Base-by-base conservation (phyloP, 2,329 filamentous ascomycete genomes). In the Ophiocordyceps sinensis region DNA sequence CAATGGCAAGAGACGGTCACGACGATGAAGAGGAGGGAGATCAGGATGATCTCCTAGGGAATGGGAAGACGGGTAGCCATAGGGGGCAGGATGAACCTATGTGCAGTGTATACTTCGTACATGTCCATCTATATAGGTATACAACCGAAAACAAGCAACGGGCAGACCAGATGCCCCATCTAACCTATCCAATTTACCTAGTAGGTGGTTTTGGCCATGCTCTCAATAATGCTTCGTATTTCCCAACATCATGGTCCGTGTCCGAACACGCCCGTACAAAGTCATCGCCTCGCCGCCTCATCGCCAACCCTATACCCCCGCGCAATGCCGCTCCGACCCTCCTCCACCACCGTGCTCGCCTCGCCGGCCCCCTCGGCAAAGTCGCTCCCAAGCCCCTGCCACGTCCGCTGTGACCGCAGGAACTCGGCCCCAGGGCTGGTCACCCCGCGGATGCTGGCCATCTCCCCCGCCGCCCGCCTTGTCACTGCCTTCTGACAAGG, bases 361-460 rank as follows among this genome's bases (percentile, higher is more conserved):
- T 75, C 70, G 13, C 65, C 65, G n/a, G 8, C 30, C 13, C 63
- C 48, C 17, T 64, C 48, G 12, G 21, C 40, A 52, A 87, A 93
- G 57, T 98, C 91, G 46, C 77, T 94, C 0, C 91, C 91, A 21
- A 98, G 63, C 0, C 91, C 91, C 54, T 82, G 82, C 91, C 91
- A 98, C 4, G 85, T 94, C 43, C 91, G 67, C 52, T 88, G 76
- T 4, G 81, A 83, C 28, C 81, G 75, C 47, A 98, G 64, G 51
- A 76, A 96, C 58, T 95, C 85, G 0, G 91, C 91, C 0, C 86
- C 91, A 0, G 91, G 91, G 37, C 89, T 96, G n/a, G 82, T 70
- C 0, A 89, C 75, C 7, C 87, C 86, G 40, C 88, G 89, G 49
- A 96, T 77, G 37, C 79, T 79, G 0, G 85, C 82, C 15, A 96